Conservation (phyloP, 2,329 filamentous ascomycete genomes). For the Microcyclospora tardicrescens region DNA sequence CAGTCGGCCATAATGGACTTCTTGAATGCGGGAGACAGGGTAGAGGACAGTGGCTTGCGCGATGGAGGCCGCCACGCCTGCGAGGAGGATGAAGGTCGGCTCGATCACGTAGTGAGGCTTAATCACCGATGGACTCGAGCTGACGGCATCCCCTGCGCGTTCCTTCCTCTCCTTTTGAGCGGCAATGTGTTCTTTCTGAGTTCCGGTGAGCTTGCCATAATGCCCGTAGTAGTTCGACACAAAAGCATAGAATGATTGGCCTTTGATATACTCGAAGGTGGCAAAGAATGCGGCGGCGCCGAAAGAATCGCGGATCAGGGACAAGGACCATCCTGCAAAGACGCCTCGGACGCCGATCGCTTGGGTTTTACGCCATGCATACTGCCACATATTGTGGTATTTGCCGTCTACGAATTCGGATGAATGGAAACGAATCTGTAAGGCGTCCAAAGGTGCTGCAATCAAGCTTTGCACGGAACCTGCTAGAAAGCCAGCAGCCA, state of each 20-base stretch:
- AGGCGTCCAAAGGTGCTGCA: conserved; percentile 62
- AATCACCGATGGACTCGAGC: conserved; percentile 35
- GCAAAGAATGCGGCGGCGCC: conserved; percentile 62
- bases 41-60: conserved; percentile 58
- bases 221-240: conserved; percentile 55
- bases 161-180: conserved; percentile 10
- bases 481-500: conserved; percentile 56
- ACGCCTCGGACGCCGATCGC: conserved; percentile 61
- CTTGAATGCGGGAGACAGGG: conserved; percentile 57
- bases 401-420: conserved; percentile 46
- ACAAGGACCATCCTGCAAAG: conserved; percentile 60
- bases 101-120: conserved; percentile 64
- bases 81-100: conserved; percentile 56
- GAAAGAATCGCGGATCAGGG: conserved; percentile 55
- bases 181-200: conserved; percentile 19
- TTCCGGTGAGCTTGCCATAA: conserved; percentile 21
- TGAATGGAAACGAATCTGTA: conserved; percentile 59
- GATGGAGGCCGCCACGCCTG: conserved; percentile 55
- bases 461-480: conserved; percentile 57
- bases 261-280: conserved; percentile 64
- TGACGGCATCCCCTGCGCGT: conserved; percentile 20
- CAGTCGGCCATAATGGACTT: conserved; percentile 59
- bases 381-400: conserved; percentile 58
- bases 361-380: conserved; percentile 51
- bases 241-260: conserved; percentile 58